Evolutionary conservation across 176 grass and related monocot species (phyloP), one percentile per base, ranked within the genome.

Genomic region (Canna indica): DNA sequence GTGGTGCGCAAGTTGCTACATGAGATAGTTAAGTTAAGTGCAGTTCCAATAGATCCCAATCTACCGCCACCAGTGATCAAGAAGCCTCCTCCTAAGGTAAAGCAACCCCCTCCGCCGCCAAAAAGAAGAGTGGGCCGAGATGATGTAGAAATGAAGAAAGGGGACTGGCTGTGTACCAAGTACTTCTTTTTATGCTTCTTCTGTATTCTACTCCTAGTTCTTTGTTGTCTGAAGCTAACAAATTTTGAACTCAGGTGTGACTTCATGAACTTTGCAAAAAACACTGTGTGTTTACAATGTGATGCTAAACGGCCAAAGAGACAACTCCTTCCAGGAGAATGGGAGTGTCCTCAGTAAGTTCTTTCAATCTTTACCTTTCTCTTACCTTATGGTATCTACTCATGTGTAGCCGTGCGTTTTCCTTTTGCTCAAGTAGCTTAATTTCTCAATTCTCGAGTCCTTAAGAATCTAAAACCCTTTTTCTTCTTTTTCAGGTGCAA

Each of bases 141-240:
- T 81, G 88, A 96, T 48, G 83, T 96, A 59, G 92, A 91, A 48
- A 96, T 96, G 88, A 96, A 96, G 83, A 96, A 91, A 87, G 92
- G 92, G 85, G 92, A 96, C 73, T 96, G 92, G 92, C 92, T 96
- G 47, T 96, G 92, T 70, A 77, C 88, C 81, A 96, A 96, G 92
- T 96, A 96, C 50, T 67, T 80, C 26, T 53, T 48, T 27, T 59
- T 38, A 22, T 50, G 44, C 15, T 36, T 44, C 17, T 83, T 79
- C 59, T 87, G 50, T 66, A 58, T 74, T 50, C 35, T 28, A 82
- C 34, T 71, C 59, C 26, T 66, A 42, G 33, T 59, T 52, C 36
- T 79, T 36, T 31, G 34, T 64, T 84, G 34, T 39, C 68, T 56
- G 57, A 74, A 57, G 28, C 67, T 44, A 66, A 60, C 46, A 45